phyloP scores from a whole-genome alignment of 306 rosid genomes.

The Cotoneaster glaucophyllus region DNA sequence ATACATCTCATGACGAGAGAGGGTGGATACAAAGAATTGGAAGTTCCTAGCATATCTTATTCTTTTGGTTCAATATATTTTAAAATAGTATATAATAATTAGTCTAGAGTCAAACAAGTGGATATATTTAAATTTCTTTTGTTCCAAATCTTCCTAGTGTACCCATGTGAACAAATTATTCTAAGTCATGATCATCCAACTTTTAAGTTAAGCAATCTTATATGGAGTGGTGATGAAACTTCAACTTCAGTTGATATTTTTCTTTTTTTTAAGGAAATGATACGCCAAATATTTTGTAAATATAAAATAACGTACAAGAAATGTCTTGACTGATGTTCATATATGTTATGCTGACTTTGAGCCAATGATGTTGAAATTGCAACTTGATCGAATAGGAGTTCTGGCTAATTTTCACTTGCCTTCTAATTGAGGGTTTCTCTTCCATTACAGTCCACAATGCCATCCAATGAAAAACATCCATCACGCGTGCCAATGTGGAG shows the following conservation, averaged over 20 bases:
- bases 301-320: background rate
- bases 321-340: background rate
- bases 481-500: constrained; percentile 51
- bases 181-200: background rate
- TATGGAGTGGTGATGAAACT: background rate
- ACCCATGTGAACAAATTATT: constrained; percentile 3
- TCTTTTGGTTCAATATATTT: background rate
- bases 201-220: background rate
- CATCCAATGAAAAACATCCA: constrained; percentile 46
- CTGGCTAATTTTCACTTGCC: background rate
- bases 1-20: background rate
- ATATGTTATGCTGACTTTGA: background rate
- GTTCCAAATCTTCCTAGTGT: background rate
- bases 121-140: background rate
- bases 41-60: background rate
- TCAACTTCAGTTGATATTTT: background rate
- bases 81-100: background rate
- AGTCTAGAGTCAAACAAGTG: background rate
- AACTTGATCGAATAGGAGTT: background rate
- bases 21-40: background rate
- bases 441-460: constrained; percentile 39
- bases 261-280: background rate
- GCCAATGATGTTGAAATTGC: background rate
- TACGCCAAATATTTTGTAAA: background rate
- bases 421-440: background rate